Conservation (phyloP, 2,329 filamentous ascomycete species). For the Cytospora piceae region DNA sequence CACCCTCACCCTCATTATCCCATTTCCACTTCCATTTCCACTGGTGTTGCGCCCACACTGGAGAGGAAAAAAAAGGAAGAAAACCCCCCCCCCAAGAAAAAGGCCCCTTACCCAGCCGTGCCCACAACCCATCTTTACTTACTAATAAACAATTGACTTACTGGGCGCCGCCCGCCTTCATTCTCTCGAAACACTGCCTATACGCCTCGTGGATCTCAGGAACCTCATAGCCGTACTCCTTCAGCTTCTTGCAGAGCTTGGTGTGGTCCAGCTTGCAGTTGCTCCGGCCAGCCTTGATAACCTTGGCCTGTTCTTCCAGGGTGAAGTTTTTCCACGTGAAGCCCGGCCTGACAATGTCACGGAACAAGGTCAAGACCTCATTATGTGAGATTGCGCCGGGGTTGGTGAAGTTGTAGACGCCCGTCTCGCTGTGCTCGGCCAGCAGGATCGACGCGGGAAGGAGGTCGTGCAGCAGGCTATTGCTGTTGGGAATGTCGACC, state of each 20-base stretch:
- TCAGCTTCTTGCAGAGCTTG: conserved; percentile 63
- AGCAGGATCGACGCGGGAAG: conserved; percentile 64
- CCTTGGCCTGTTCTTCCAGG: conserved; percentile 67
- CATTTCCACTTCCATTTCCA: not conserved
- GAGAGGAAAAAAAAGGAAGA: not conserved
- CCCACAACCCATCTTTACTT: not conserved
- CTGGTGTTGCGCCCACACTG: not conserved
- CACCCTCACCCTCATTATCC: not conserved
- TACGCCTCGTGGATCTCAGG: conserved; percentile 68
- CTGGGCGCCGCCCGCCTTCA: conserved; percentile 59
- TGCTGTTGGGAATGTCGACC: conserved; percentile 70
- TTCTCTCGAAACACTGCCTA: conserved; percentile 63
- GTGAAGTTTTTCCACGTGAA: conserved; percentile 69
- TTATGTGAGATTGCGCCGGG: conserved; percentile 73
- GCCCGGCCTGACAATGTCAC: conserved; percentile 62
- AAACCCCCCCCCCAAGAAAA: too few species aligned
- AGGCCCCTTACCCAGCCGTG: not conserved
- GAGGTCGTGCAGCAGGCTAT: conserved; percentile 67
- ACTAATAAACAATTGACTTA: conserved; percentile 36
- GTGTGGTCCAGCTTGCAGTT: conserved; percentile 68
- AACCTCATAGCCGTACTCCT: conserved; percentile 60
- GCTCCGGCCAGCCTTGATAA: conserved; percentile 68
- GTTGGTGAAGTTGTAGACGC: conserved; percentile 73
- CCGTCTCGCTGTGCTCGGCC: conserved; percentile 63
- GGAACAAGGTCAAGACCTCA: conserved; percentile 66